A percentile compares a stretch with the other conserved stretches of the same genome.
Evolutionary conservation across 2,329 filamentous ascomycete species (phyloP).

Genomic region (Aspergillus pseudoterreus): DNA sequence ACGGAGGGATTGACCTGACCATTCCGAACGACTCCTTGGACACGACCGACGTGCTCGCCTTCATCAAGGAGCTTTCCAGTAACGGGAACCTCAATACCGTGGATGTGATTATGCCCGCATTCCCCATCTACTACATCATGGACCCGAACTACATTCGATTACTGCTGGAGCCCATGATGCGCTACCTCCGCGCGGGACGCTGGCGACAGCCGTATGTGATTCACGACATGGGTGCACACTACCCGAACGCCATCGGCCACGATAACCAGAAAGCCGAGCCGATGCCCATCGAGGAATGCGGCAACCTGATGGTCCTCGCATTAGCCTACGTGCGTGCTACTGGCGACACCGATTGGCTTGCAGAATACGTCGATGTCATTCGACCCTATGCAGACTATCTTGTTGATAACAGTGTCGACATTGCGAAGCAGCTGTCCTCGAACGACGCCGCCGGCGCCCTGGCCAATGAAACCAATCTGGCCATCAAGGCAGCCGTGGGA

Average conservation of each 20-base stretch:
- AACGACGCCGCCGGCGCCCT: conserved; percentile 41
- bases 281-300: conserved; percentile 43
- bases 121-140: conserved; percentile 42
- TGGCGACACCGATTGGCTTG: conserved; percentile 35
- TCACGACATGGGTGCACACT: conserved; percentile 41
- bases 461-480: conserved; percentile 46
- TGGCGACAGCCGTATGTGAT: conserved; percentile 38
- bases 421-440: conserved; percentile 39
- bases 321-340: conserved; percentile 38
- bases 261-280: conserved; percentile 36
- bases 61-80: conserved; percentile 44
- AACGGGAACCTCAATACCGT: conserved; percentile 44
- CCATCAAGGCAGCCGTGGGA: conserved; percentile 46
- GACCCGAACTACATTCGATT: conserved; percentile 43
- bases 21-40: conserved; percentile 33
- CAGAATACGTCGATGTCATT: conserved; percentile 33
- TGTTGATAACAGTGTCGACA: conserved; percentile 37
- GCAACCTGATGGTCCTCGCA: conserved; percentile 38
- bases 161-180: conserved; percentile 42
- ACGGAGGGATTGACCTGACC: conserved; percentile 39
- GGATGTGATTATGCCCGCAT: conserved; percentile 42
- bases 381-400: conserved; percentile 42
- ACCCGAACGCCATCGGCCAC: conserved; percentile 41
- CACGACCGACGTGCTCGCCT: conserved; percentile 30
- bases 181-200: conserved; percentile 38